Evolutionary conservation across 78 protist genomes (phyloP).

Genomic region (Pelomyxa schiedti): DNA sequence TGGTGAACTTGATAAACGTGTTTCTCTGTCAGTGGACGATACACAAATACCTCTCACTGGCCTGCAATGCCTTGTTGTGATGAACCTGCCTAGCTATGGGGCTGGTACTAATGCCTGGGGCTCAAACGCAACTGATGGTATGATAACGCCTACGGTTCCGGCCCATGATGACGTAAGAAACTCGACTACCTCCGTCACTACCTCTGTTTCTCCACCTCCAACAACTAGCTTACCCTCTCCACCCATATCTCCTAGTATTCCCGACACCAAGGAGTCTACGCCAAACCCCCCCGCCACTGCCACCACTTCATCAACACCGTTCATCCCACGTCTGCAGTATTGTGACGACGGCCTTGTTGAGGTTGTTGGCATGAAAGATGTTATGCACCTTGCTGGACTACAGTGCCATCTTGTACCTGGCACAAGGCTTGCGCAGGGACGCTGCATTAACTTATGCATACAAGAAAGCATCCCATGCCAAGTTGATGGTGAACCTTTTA

Average conservation of each 20-base stretch:
- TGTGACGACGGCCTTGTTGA: slow-evolving; percentile 23
- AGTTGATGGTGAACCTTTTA: slow-evolving; percentile 43
- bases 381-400: background rate
- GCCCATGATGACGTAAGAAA: slow-evolving; percentile 17
- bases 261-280: slow-evolving; percentile 15
- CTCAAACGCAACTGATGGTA: too few relatives aligned
- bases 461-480: slow-evolving; percentile 4
- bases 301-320: background rate
- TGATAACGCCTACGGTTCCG: background rate
- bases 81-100: background rate
- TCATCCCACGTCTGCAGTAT: too few relatives aligned
- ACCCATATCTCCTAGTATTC: background rate
- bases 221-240: slow-evolving; percentile 9
- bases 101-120: background rate
- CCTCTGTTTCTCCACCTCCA: slow-evolving; percentile 30
- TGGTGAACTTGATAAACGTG: background rate
- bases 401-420: slow-evolving; percentile 2
- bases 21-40: slow-evolving; percentile 1
- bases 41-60: background rate
- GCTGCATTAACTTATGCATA: background rate
- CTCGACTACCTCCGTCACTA: slow-evolving; percentile 11
- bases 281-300: background rate
- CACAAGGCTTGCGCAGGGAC: slow-evolving; percentile 31
- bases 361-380: slow-evolving; percentile 23
- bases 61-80: background rate